phyloP scores from a whole-genome alignment of 495 filamentous ascomycete genomes.

The Acidomyces sp. region DNA sequence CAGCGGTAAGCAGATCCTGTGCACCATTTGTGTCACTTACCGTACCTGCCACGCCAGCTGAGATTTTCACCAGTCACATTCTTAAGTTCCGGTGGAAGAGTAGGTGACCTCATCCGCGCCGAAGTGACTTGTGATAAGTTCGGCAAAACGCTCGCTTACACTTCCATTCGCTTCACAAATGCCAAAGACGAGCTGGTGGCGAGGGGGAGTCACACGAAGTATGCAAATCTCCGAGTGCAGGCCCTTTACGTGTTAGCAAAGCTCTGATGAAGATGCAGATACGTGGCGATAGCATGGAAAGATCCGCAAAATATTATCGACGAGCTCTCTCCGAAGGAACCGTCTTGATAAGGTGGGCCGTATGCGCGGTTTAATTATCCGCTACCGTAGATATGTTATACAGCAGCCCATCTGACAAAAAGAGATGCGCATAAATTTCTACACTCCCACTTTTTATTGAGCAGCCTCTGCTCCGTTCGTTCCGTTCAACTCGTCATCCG shows the following conservation, averaged over 20 bases:
- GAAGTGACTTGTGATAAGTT: constrained; percentile 79
- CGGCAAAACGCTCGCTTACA: constrained; percentile 86
- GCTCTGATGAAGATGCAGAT: constrained; percentile 15
- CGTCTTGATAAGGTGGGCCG: too few relatives aligned
- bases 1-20: constrained; percentile 57
- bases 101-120: constrained; percentile 65
- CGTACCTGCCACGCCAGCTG: constrained; percentile 3
- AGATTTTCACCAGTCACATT: constrained; percentile 61
- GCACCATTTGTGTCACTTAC: too few relatives aligned
- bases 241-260: not conserved
- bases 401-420: too few relatives aligned
- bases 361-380: too few relatives aligned
- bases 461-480: too few relatives aligned
- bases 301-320: constrained; percentile 31
- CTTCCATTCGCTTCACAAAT: constrained; percentile 67
- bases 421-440: too few relatives aligned
- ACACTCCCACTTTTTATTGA: too few relatives aligned
- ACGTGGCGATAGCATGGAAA: constrained; percentile 30
- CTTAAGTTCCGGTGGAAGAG: constrained; percentile 64
- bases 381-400: too few relatives aligned
- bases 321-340: constrained; percentile 21
- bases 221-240: constrained; percentile 21
- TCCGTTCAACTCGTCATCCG: not conserved
- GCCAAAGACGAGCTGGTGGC: constrained; percentile 65
- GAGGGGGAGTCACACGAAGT: constrained; percentile 94